Base-by-base conservation (phyloP, 2,329 filamentous ascomycete genomes). In the Pseudonectria foliicola region DNA sequence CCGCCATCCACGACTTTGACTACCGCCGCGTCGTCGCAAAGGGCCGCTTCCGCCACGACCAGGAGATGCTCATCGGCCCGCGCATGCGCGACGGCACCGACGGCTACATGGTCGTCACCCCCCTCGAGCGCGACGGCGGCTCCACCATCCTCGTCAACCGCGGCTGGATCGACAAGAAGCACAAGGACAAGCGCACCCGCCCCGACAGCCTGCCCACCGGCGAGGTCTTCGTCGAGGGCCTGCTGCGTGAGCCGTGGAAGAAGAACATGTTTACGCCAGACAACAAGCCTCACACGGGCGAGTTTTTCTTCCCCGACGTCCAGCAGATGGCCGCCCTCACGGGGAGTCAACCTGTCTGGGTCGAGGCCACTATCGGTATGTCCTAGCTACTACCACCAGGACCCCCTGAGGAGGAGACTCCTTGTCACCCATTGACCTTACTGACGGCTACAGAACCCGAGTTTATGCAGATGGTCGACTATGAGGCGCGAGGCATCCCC, bases 231-330 rank as follows among this genome's bases (percentile, higher is more conserved):
- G 79, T 98, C 3, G 80, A 95, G 63, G 92, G 92, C 0, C 54
- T 98, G 57, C 58, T 98, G 57, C 67, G 92, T 40, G 79, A 92
- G 64, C 90, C 90, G 7, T 94, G 86, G 77, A 92, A 94, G 73
- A 94, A 90, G 72, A 98, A 98, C 60, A 83, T 89, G 75, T 98
- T 98, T 60, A 98, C 92, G 37, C 92, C 92, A 0, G 80, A 84
- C 0, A 98, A 98, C 52, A 70, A 77, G 49, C 90, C 90, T 0
- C 81, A 89, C 48, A 79, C 80, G 55, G 77, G 82, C 39, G 81
- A 88, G 60, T 98, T 93, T 59, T 95, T 95, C 64, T 98, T 98
- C 55, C 90, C 92, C 0, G 90, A 95, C 61, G 86, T 98, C 15
- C 62, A 73, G 51, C 78, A 95, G 69, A 98, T 98, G 92, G 92